phyloP scores from a whole-genome alignment of 2,329 filamentous ascomycete genomes.

The Tympanopsis confertula region DNA sequence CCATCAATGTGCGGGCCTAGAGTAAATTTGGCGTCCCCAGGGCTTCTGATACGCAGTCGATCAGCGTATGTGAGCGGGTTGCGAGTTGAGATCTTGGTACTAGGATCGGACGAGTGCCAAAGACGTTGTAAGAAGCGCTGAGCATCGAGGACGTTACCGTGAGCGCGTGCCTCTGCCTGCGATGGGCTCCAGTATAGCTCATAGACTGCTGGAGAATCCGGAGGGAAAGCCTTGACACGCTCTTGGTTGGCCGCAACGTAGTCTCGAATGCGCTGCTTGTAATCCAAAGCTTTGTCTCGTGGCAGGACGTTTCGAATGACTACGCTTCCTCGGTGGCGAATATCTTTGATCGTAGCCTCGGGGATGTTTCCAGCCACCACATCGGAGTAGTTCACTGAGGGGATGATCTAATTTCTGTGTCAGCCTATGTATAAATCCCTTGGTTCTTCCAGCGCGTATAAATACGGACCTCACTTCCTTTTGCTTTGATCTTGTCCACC shows the following conservation, averaged over 20 bases:
- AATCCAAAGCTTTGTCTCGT: constrained; percentile 29
- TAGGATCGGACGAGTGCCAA: constrained; percentile 42
- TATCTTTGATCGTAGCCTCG: neutral
- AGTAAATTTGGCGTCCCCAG: constrained; percentile 59
- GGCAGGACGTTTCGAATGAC: constrained; percentile 35
- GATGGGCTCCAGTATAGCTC: constrained; percentile 27
- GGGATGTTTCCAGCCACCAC: neutral
- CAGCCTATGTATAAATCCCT: neutral
- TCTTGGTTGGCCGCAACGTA: constrained; percentile 38
- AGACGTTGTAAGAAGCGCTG: constrained; percentile 40
- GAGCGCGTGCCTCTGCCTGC: constrained; percentile 24
- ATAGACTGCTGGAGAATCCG: constrained; percentile 17
- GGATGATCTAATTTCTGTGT: neutral
- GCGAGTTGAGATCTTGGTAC: constrained; percentile 31
- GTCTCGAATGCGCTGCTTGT: constrained; percentile 35
- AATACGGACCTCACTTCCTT: constrained; percentile 23
- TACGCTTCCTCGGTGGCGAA: constrained; percentile 20
- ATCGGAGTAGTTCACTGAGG: neutral
- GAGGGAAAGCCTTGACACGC: constrained; percentile 15
- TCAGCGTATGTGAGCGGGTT: constrained; percentile 61
- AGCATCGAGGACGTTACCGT: constrained; percentile 22
- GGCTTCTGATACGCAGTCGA: constrained; percentile 58
- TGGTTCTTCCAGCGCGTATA: too few relatives aligned
- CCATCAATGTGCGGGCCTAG: constrained; percentile 66
- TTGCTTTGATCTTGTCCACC: constrained; percentile 22